Conservation (phyloP, 306 rosid genomes). For the Nissolia schottii region DNA sequence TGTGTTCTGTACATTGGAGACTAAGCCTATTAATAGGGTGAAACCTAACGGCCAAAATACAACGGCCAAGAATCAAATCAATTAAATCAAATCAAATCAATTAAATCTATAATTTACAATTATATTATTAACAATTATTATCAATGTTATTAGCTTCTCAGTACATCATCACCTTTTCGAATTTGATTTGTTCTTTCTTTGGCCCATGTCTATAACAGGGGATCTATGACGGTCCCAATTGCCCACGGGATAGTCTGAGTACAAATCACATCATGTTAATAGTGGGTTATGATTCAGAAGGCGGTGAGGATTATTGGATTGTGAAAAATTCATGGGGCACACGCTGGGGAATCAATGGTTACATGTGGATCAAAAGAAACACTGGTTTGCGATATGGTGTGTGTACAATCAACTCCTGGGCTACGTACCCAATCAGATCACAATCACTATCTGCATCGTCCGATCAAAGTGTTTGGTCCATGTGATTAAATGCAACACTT, state of each 20-base stretch:
- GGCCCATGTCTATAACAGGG: slow-evolving; percentile 34
- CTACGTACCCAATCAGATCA: neutral
- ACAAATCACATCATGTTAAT: slow-evolving; percentile 19
- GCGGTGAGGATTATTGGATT: no score
- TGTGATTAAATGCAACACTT: neutral
- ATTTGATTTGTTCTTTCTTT: neutral
- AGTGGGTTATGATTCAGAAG: slow-evolving; percentile 45
- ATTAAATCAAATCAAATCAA: no score
- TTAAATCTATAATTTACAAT: no score
- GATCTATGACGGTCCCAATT: slow-evolving; percentile 34
- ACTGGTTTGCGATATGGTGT: neutral
- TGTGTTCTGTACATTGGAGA: no score
- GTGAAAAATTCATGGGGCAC: no score
- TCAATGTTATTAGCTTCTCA: no score
- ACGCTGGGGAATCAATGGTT: slow-evolving; percentile 46
- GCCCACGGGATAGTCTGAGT: neutral
- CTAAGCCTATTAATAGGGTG: no score
- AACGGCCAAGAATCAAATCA: no score
- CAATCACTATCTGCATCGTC: neutral
- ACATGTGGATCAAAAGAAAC: neutral
- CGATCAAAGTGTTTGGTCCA: neutral
- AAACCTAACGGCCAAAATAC: no score
- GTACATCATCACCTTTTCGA: neutral
- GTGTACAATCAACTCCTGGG: neutral
- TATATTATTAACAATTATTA: no score